Evolutionary conservation across 129 eudicot genomes (phyloP), one percentile per base, ranked within the genome.

Genomic region (Kitagawia praeruptora): DNA sequence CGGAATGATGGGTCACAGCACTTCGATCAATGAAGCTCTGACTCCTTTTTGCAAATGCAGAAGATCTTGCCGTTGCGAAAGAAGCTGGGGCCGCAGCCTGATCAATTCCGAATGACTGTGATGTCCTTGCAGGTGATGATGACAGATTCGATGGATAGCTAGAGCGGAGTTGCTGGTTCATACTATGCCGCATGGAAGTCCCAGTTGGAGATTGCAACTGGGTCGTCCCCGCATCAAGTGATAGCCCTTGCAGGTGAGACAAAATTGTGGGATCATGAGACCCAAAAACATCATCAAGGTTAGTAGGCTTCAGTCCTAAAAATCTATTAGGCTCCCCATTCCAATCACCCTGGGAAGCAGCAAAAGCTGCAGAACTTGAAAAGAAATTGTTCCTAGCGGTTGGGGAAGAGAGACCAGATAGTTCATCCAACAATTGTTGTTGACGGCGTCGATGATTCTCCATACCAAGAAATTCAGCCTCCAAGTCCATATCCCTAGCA

Each of bases 11-110:
- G 82, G 81, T 85, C 81, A 71, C 92, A 3, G 87, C 75, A 78
- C 89, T 81, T 64, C 88, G 87, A 70, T 92, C 97, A 71, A 89
- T 85, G 86, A 92, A 92, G 82, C 97, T 92, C 41, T 86, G 94
- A 80, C 97, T 92, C 56, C 97, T 80, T 45, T 92, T 89, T 40
- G 94, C 88, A 81, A 92, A 92, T 4, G 94, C 93, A 48, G 89
- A 80, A 6, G 93, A 76, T 77, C 97, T 84, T 69, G 92, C 70
- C 42, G 70, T 87, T 44, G 56, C 27, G 80, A 75, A 80, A 45
- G 70, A 64, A 64, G 81, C 75, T 38, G 84, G 72, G 10, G 83
- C 63, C 11, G 61, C 83, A 21, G 83, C 69, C 77, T 82, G 84
- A 74, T 88, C 89, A 44, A 85, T 45, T 39, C 88, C 91, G 64